These are phyloP conservation scores for Protomyces inundatus DNA, from an alignment of 1,139 yeast species.

Conservation along the genomic window DNA sequence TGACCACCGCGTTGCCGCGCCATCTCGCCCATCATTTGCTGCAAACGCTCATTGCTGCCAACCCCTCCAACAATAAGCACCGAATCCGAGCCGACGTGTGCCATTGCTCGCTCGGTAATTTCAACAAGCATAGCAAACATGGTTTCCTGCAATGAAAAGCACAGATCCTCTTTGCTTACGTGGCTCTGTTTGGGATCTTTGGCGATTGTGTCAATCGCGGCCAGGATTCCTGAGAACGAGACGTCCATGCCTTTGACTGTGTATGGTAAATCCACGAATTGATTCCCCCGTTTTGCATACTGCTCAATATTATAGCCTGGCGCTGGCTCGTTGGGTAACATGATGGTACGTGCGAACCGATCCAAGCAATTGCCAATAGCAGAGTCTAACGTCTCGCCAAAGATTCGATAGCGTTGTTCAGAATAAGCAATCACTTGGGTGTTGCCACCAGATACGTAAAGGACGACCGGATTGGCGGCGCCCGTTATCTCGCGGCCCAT, in stretches of 20 bases:
- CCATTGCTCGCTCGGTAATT: slow-evolving; percentile 97
- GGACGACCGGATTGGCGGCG: slow-evolving; percentile 88
- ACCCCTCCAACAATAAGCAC: slow-evolving; percentile 97
- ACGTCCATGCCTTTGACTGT: slow-evolving; percentile 98
- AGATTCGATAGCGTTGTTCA: slow-evolving; percentile 76
- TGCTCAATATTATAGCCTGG: slow-evolving; percentile 98
- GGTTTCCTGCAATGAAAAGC: slow-evolving; percentile 88
- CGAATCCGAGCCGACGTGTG: slow-evolving; percentile 85
- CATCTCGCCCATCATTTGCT: slow-evolving; percentile 94
- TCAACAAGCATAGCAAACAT: slow-evolving; percentile 94
- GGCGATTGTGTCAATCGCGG: slow-evolving; percentile 75
- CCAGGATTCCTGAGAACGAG: slow-evolving; percentile 92
- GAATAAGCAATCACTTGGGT: slow-evolving; percentile 97
- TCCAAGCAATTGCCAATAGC: slow-evolving; percentile 97
- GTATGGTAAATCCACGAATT: slow-evolving; percentile 75
- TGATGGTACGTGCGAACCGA: slow-evolving; percentile 84
- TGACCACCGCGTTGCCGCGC: slow-evolving; percentile 81
- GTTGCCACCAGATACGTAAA: slow-evolving; percentile 96
- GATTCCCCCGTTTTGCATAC: slow-evolving; percentile 69
- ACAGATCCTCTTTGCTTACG: slow-evolving; percentile 78
- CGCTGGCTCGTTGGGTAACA: slow-evolving; percentile 86
- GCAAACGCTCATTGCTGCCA: slow-evolving; percentile 86
- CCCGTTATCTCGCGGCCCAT: slow-evolving; percentile 99
- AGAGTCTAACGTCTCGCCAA: slow-evolving; percentile 94
- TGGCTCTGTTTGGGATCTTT: slow-evolving; percentile 47